Evolutionary conservation across 1,284 basidiomycete genomes (phyloP).

Genomic region (Pseudozyma hubeiensis): DNA sequence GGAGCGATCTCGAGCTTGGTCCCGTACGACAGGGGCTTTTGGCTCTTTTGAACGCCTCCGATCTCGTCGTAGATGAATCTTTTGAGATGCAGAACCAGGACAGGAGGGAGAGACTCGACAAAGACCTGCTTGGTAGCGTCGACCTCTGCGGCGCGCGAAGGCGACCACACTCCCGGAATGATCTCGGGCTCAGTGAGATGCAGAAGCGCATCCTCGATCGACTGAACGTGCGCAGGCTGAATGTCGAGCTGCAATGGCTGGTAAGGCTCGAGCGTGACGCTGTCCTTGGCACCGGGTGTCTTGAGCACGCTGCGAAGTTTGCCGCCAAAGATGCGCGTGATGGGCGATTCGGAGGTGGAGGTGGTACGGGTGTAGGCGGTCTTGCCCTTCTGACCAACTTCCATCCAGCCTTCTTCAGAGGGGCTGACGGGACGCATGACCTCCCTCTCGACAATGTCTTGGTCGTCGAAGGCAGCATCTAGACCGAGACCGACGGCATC

Average conservation of each 20-base stretch:
- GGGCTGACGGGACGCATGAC: conserved; percentile 62
- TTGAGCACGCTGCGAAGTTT: conserved; percentile 88
- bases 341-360: conserved; percentile 84
- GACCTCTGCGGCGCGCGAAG: conserved; percentile 70
- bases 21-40: conserved; percentile 83
- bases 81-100: conserved; percentile 91
- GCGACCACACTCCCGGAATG: conserved; percentile 77
- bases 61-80: conserved; percentile 89
- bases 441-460: conserved; percentile 73
- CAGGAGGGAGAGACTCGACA: conserved; percentile 85
- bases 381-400: conserved; percentile 91
- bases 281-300: conserved; percentile 83
- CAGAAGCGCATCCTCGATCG: conserved; percentile 84
- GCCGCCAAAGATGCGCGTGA: conserved; percentile 92
- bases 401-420: conserved; percentile 77
- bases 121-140: conserved; percentile 89
- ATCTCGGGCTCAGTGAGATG: conserved; percentile 84
- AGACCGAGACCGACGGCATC: conserved; percentile 24
- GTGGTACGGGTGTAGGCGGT: conserved; percentile 83
- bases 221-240: conserved; percentile 76
- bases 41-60: conserved; percentile 84
- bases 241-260: conserved; percentile 90
- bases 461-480: conserved; percentile 55
- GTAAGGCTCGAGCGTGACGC: conserved; percentile 91
- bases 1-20: conserved; percentile 79